These are phyloP conservation scores for Wickerhamiella musiphila DNA, from an alignment of 805 yeast species.

Conservation along the genomic window DNA sequence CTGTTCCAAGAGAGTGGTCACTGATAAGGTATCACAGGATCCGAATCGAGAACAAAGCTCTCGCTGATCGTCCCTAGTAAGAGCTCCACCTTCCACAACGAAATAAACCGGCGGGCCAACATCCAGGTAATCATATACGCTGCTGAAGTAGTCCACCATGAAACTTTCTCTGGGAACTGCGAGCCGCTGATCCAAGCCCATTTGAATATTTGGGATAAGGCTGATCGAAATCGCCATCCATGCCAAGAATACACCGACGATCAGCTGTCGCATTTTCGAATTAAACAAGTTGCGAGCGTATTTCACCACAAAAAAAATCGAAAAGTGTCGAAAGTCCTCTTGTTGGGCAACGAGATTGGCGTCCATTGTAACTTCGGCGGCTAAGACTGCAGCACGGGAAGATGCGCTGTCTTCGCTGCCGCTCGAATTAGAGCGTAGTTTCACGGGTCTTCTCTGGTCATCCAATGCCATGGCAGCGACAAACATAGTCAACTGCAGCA, in stretches of 20 bases:
- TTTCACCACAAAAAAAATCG: conserved; percentile 26
- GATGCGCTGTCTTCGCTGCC: conserved; percentile 46
- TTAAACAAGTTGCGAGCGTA: conserved; percentile 47
- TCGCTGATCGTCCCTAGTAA: conserved; percentile 45
- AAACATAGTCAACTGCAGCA: conserved; percentile 68
- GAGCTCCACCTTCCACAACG: conserved; percentile 56
- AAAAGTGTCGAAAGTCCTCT: conserved; percentile 21
- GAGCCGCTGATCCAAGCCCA: conserved; percentile 78
- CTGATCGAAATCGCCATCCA: conserved; percentile 57
- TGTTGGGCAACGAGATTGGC: conserved; percentile 7
- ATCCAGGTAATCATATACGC: conserved; percentile 52
- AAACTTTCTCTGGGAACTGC: conserved; percentile 79
- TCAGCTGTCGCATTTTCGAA: conserved; percentile 28
- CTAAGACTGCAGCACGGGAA: background rate
- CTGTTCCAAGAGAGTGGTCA: conserved; percentile 68
- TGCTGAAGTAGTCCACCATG: conserved; percentile 61
- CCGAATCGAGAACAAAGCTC: conserved; percentile 76
- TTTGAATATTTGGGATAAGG: conserved; percentile 45
- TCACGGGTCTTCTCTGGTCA: conserved; percentile 57
- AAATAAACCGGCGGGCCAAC: conserved; percentile 89
- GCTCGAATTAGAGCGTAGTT: conserved; percentile 42
- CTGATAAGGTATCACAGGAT: conserved; percentile 60
- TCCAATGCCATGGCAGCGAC: conserved; percentile 53
- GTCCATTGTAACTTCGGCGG: conserved; percentile 5
- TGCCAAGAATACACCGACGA: conserved; percentile 37